Conservation (phyloP, 495 filamentous ascomycete genomes). For the Trichoderma reesei region DNA sequence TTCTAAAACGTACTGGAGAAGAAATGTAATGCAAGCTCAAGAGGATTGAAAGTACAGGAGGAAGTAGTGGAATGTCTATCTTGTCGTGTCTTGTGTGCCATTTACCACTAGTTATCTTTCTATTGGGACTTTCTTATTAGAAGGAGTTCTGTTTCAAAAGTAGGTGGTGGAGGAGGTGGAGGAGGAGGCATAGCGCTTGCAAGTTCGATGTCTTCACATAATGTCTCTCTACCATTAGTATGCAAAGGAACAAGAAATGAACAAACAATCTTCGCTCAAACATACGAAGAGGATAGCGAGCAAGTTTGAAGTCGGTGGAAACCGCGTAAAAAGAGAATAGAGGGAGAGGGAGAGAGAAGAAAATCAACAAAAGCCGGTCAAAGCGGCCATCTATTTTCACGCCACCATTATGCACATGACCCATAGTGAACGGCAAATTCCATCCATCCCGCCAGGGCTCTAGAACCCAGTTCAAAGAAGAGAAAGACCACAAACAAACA, state of each 20-base stretch:
- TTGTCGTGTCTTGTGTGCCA: background rate
- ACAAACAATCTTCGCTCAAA: background rate
- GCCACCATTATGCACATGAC: conserved; percentile 1
- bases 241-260: background rate
- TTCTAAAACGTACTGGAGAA: too few species aligned
- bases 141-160: background rate
- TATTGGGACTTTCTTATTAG: background rate
- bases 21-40: too few species aligned
- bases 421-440: background rate
- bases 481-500: background rate
- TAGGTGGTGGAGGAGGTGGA: background rate
- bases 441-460: background rate
- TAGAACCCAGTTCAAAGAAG: background rate
- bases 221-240: background rate
- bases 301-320: background rate
- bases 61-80: background rate
- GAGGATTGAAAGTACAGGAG: background rate
- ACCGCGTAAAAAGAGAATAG: background rate
- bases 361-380: background rate
- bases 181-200: background rate
- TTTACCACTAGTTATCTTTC: too few species aligned
- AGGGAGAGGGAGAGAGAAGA: background rate
- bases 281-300: background rate
- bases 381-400: background rate
- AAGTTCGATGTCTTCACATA: background rate